Percentiles rank a stretch among this genome's conserved stretches.
Conservation (phyloP, 768 basidiomycete species). For the Suillus brevipes region DNA sequence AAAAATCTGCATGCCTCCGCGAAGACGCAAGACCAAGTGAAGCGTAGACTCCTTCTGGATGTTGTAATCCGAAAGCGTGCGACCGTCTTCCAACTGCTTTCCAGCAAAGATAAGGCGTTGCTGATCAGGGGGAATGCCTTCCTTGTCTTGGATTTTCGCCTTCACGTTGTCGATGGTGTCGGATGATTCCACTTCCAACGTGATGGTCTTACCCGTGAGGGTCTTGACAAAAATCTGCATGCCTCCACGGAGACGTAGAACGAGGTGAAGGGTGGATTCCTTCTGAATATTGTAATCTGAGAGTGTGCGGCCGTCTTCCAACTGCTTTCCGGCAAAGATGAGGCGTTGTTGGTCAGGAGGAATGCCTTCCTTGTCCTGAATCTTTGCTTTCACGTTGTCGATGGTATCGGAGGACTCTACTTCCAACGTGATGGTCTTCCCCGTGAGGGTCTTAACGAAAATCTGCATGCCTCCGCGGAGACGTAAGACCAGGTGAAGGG, state of each 20-base stretch:
- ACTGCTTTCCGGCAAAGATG: constrained; percentile 91
- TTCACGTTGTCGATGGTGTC: constrained; percentile 94
- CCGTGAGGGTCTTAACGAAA: constrained; percentile 80
- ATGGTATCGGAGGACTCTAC: constrained; percentile 87
- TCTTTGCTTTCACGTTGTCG: constrained; percentile 88
- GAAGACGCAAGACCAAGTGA: constrained; percentile 71
- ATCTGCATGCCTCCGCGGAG: constrained; percentile 92
- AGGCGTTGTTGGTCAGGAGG: constrained; percentile 88
- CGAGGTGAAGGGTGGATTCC: constrained; percentile 73
- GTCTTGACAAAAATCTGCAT: constrained; percentile 94
- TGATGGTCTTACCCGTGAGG: constrained; percentile 89
- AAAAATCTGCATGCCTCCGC: constrained; percentile 72
- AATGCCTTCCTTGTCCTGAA: constrained; percentile 91
- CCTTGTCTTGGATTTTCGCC: constrained; percentile 81
- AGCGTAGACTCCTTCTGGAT: constrained; percentile 84
- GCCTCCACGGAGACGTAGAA: constrained; percentile 84
- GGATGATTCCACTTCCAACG: constrained; percentile 88
- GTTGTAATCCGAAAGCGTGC: constrained; percentile 81
- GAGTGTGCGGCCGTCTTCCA: constrained; percentile 88
- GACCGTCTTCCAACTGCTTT: constrained; percentile 92
- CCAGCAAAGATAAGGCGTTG: constrained; percentile 92
- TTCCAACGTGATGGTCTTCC: constrained; percentile 91
- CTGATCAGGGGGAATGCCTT: constrained; percentile 80
- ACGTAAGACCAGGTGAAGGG: constrained; percentile 84
- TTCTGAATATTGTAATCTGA: constrained; percentile 93